phyloP scores from a whole-genome alignment of 108 stramenopile genomes.

The Schizochytrium sp. region DNA sequence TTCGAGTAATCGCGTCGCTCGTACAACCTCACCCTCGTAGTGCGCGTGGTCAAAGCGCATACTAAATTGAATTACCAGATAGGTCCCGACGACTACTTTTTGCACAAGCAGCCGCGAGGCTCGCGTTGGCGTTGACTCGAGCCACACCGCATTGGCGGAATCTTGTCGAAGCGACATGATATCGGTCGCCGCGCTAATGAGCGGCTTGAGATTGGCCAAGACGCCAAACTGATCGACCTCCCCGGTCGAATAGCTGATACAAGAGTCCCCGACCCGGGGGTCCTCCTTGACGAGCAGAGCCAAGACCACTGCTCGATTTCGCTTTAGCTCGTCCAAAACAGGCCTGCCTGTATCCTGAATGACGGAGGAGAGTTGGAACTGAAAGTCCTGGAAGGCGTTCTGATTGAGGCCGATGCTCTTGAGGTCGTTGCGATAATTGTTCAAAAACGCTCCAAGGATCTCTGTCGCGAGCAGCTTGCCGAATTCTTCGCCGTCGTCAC shows the following conservation, averaged over 20 bases:
- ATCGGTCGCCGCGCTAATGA: constrained; percentile 30
- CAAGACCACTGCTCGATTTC: constrained; percentile 25
- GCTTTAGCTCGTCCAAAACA: constrained; percentile 30
- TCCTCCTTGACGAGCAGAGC: constrained; percentile 35
- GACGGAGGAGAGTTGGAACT: constrained; percentile 24
- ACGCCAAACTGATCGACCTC: constrained; percentile 42
- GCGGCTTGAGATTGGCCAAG: constrained; percentile 40
- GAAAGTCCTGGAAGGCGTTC: constrained; percentile 41
- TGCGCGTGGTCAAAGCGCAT: constrained; percentile 3
- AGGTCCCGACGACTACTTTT: not conserved
- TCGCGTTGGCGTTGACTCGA: not conserved
- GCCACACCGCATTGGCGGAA: not conserved
- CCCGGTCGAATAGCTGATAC: constrained; percentile 19
- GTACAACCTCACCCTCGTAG: not conserved
- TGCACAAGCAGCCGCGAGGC: constrained; percentile 10
- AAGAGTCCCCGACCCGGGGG: constrained; percentile 14
- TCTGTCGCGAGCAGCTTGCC: constrained; percentile 44
- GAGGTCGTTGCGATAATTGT: constrained; percentile 25
- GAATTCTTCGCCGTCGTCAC: constrained; percentile 36
- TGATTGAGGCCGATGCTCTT: constrained; percentile 29
- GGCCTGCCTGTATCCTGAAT: constrained; percentile 38
- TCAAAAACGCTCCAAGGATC: constrained; percentile 41
- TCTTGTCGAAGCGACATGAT: constrained; percentile 13
- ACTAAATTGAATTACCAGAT: constrained; percentile 1
- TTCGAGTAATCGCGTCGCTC: not conserved